phyloP scores from a whole-genome alignment of 2,329 filamentous ascomycete genomes.

The Cladosporium austrohemisphaericum region DNA sequence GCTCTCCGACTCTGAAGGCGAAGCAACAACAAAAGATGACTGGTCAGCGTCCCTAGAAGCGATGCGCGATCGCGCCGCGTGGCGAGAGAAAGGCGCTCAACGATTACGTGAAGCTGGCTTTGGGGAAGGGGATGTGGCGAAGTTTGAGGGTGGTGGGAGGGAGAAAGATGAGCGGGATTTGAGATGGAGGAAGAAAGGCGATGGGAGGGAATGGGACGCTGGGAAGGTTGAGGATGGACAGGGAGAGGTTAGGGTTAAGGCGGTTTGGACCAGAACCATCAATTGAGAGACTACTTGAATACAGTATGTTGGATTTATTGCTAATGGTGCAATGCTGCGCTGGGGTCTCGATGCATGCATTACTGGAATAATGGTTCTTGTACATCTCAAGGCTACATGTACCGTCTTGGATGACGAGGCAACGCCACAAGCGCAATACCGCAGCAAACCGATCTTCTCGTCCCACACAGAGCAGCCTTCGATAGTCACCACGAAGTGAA shows the following conservation, averaged over 20 bases:
- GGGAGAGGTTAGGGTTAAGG: constrained; percentile 47
- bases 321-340: too few species aligned
- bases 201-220: constrained; percentile 64
- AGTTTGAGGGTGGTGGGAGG: constrained; percentile 63
- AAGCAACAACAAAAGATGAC: constrained; percentile 49
- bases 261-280: constrained; percentile 52
- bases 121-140: constrained; percentile 67
- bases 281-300: too few species aligned
- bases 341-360: too few species aligned
- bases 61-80: constrained; percentile 73
- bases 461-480: too few species aligned
- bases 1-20: constrained; percentile 29
- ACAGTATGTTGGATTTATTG: too few species aligned
- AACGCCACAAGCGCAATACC: too few species aligned
- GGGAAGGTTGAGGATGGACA: constrained; percentile 61
- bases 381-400: too few species aligned
- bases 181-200: constrained; percentile 36
- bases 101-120: constrained; percentile 75
- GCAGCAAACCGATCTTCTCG: too few species aligned
- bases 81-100: constrained; percentile 71
- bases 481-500: too few species aligned
- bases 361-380: too few species aligned
- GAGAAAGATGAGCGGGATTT: constrained; percentile 55
- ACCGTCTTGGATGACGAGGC: too few species aligned
- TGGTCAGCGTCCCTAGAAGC: constrained; percentile 81